Evolutionary conservation across 1,284 basidiomycete genomes (phyloP), one percentile per base, ranked within the genome.

Genomic region (Cutaneotrichosporon mucoides): DNA sequence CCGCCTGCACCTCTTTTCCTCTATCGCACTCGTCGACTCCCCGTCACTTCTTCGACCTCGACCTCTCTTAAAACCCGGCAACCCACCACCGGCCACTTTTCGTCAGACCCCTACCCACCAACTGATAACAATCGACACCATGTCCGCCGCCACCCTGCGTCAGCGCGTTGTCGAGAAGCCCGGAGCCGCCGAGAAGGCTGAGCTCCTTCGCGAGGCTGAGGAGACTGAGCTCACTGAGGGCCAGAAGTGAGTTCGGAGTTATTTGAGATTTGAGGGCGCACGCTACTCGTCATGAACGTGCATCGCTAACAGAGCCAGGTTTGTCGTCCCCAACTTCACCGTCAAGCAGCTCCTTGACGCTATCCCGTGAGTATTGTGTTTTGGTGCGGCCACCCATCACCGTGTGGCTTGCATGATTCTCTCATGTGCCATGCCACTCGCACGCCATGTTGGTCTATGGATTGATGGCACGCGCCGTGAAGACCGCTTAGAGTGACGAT

Each of bases 291-390:
- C n/a, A 34, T 37, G 35, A 12, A 40, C 13, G 37, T 35, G 6
- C 40, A 42, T 16, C 33, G 42, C 55, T 42, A 45, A 46, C 46
- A 46, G 16, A 15, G 11, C 63, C 24, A 75, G 73, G 64, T 79
- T 79, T 67, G 63, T 77, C 54, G 70, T 77, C 46, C 77, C 77
- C 59, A 73, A 76, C 69, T 79, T 68, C 63, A 76, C 77, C 62
- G 68, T 76, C 70, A 79, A 79, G 72, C 76, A 79, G 72, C 79
- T 97, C 61, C 83, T 97, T 55, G 86, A 85, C 56, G 85, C 85
- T 35, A 96, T 98, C 74, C 94, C 92, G 90, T 92, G 73, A 69
- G 76, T 73, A 13, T 9, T 15, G 13, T 24, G 24, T 24, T 8
- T 15, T 44, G 24, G 24, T 24, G 35, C 16, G 45, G 12, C 34